These are phyloP conservation scores for Madurella mycetomatis DNA, from an alignment of 2,329 filamentous ascomycete genomes.

Conservation along the genomic window DNA sequence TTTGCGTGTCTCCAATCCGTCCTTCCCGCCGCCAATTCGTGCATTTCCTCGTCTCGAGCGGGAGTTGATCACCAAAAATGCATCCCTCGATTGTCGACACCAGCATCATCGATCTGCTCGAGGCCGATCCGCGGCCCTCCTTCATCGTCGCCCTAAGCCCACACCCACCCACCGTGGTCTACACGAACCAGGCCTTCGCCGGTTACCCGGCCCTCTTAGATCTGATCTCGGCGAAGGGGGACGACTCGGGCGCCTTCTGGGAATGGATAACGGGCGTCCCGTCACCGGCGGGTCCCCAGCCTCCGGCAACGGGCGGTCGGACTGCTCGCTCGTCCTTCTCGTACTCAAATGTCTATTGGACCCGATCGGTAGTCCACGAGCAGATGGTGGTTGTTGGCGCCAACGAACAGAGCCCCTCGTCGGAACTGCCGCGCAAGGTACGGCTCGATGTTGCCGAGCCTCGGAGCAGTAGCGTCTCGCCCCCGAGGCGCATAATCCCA, in stretches of 20 bases:
- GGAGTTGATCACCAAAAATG: conserved; percentile 17
- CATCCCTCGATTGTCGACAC: conserved; percentile 25
- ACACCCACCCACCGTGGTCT: conserved; percentile 28
- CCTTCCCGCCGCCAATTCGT: conserved; percentile 5
- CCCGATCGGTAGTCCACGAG: conserved; percentile 29
- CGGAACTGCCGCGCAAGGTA: conserved; percentile 21
- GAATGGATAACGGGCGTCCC: conserved; percentile 27
- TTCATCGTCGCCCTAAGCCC: conserved; percentile 26
- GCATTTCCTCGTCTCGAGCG: conserved; percentile 5
- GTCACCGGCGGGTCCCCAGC: not conserved
- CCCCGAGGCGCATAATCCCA: conserved; percentile 17
- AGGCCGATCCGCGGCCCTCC: conserved; percentile 36
- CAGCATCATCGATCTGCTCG: conserved; percentile 36
- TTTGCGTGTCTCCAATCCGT: conserved; percentile 10
- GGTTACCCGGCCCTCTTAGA: conserved; percentile 23
- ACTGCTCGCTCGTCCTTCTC: conserved; percentile 22
- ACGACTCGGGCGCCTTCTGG: conserved; percentile 27
- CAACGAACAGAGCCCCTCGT: conserved; percentile 29
- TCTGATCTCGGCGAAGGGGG: conserved; percentile 21
- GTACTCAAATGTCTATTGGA: conserved; percentile 32
- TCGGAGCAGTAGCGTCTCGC: conserved; percentile 16
- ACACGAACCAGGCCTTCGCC: conserved; percentile 29
- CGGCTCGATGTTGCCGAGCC: conserved; percentile 16
- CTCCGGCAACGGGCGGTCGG: conserved; percentile 4
- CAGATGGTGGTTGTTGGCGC: conserved; percentile 33